Base-by-base conservation (phyloP, 768 basidiomycete species). In the Daedaleopsis sinensis region DNA sequence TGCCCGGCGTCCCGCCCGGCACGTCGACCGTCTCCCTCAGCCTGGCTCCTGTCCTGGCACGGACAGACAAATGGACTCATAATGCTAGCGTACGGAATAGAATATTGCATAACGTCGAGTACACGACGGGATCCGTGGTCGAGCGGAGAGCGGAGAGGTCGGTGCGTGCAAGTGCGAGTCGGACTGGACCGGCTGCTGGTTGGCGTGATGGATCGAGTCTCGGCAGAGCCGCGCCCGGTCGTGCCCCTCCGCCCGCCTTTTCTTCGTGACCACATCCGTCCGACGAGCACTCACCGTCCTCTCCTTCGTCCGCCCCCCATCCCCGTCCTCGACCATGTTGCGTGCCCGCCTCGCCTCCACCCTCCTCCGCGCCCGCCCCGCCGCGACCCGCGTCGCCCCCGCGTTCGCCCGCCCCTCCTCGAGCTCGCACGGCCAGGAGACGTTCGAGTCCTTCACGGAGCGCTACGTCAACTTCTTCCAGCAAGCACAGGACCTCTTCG, bases 391-490 rank as follows among this genome's bases (percentile, higher is more conserved):
- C 50, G 81, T 61, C 63, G 73, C 60, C 24, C 79, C 82, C 48
- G 66, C 77, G 57, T 74, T 84, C 68, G 71, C 79, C 64, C 85
- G 88, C 69, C 73, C 76, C 36, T 77, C 79, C 44, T 80, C 84
- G 51, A 78, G 77, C 72, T 84, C 82, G 43, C 93, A 94, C 77
- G 85, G 88, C 64, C 89, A 94, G 75, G 96, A 98, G 80, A 84
- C 91, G 18, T 98, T 94, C 77, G 96, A 97, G 74, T 84, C 90
- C 48, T 98, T 98, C 82, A 93, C 92, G 70, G 84, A 88, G 63
- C 93, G 96, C 73, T 98, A 98, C 78, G 89, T 94, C 72, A 81
- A 82, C 66, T 99, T 99, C 79, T 99, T 99, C 84, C 78, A 91
- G 72, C 83, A 86, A 58, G 94, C 94, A 52, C 88, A 94, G 72